Conservation (phyloP, 345 rosid species). For the Lumnitzera littorea region DNA sequence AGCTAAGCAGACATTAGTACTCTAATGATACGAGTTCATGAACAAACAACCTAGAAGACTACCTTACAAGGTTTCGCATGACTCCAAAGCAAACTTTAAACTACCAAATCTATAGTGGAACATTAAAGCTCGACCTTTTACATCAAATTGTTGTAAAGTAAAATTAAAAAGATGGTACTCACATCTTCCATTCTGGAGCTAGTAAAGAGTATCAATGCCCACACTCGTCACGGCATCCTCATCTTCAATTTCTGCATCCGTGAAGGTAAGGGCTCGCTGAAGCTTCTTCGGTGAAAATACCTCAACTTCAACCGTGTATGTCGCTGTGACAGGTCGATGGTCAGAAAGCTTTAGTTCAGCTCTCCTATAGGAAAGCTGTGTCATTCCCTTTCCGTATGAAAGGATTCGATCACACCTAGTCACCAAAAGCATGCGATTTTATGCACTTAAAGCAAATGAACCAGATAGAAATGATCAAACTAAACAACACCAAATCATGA, state of each 20-base stretch:
- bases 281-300: constrained; percentile 69
- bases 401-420: constrained; percentile 90
- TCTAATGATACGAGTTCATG: no score
- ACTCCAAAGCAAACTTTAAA: no score
- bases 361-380: constrained; percentile 58
- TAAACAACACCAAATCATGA: background rate
- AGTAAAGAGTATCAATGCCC: constrained; percentile 20
- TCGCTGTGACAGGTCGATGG: constrained; percentile 93
- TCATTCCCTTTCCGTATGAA: constrained; percentile 76
- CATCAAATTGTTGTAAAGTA: background rate
- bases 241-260: constrained; percentile 79
- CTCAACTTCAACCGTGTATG: constrained; percentile 75
- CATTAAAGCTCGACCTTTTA: no score
- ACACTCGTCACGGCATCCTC: constrained; percentile 25
- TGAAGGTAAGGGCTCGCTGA: constrained; percentile 76
- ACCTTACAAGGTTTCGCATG: no score
- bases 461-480: background rate
- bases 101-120: no score
- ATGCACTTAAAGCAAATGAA: background rate
- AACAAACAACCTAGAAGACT: no score
- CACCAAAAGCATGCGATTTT: constrained; percentile 1
- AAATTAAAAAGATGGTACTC: constrained; percentile 5
- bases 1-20: no score
- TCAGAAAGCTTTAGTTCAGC: constrained; percentile 72
- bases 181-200: constrained; percentile 28